Percentiles rank a stretch among this genome's conserved stretches.
phyloP scores from a whole-genome alignment of 139 green algal genomes.

The Pleodorina starrii region DNA sequence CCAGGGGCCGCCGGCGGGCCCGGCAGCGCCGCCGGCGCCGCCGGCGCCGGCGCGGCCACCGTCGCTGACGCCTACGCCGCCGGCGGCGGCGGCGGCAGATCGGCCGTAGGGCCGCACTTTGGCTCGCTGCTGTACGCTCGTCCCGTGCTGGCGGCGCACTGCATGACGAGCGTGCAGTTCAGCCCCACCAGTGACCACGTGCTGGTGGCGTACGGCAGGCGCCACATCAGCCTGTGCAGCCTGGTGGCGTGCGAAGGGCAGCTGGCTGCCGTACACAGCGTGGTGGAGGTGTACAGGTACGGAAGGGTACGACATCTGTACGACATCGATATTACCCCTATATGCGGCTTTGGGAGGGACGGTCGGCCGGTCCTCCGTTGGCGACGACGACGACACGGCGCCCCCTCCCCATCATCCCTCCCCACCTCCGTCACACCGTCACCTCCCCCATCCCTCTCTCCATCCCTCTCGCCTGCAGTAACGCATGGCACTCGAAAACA shows the following conservation, averaged over 20 bases:
- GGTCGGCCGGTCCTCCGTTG: too few relatives aligned
- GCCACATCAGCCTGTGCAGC: conserved; percentile 86
- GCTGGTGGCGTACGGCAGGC: conserved; percentile 93
- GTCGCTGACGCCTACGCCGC: too few relatives aligned
- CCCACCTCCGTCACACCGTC: too few relatives aligned
- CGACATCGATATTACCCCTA: too few relatives aligned
- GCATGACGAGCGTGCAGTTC: conserved; percentile 96
- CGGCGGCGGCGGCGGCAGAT: background rate
- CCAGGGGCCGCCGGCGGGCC: background rate
- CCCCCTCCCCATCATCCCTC: too few relatives aligned
- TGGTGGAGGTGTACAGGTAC: conserved; percentile 86
- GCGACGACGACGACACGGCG: too few relatives aligned
- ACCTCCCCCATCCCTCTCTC: too few relatives aligned
- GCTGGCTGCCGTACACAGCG: conserved; percentile 88
- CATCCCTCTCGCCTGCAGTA: too few relatives aligned
- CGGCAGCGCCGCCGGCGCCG: background rate
- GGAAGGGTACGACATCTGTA: too few relatives aligned
- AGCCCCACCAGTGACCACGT: conserved; percentile 87
- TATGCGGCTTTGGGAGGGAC: too few relatives aligned
- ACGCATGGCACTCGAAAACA: too few relatives aligned
- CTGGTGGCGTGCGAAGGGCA: conserved; percentile 74
- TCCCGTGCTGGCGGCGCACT: conserved; percentile 92
- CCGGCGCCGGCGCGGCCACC: background rate
- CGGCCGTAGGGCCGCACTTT: conserved; percentile 49
- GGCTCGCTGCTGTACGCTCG: conserved; percentile 70